phyloP scores from a whole-genome alignment of 2,329 filamentous ascomycete genomes.

The Colletotrichum truncatum region DNA sequence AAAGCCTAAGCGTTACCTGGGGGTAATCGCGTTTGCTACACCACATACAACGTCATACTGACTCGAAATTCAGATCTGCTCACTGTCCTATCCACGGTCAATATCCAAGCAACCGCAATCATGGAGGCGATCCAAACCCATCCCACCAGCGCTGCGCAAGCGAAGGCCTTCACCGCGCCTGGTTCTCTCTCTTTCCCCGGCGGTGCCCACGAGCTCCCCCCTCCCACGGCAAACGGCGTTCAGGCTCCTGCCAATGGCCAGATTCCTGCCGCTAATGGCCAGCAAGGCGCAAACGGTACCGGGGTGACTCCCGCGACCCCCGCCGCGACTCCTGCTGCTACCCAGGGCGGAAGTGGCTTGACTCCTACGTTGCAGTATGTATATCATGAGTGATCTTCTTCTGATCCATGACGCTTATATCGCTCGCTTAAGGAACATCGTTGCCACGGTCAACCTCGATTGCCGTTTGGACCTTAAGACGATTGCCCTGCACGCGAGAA shows the following conservation, averaged over 20 bases:
- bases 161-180: constrained; percentile 93
- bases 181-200: constrained; percentile 93
- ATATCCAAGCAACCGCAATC: constrained; percentile 43
- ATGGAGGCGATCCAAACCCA: constrained; percentile 95
- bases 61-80: constrained; percentile 38
- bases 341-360: constrained; percentile 85
- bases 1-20: not conserved
- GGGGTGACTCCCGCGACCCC: constrained; percentile 91
- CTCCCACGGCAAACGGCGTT: constrained; percentile 78
- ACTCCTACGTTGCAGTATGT: constrained; percentile 97
- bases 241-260: constrained; percentile 53
- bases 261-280: constrained; percentile 54
- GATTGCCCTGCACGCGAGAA: constrained; percentile 96
- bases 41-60: not conserved
- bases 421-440: constrained; percentile 84
- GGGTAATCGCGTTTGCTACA: constrained; percentile 37
- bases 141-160: constrained; percentile 89
- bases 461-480: constrained; percentile 98
- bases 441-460: constrained; percentile 97
- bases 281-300: constrained; percentile 72
- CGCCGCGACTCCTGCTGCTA: constrained; percentile 88
- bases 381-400: constrained; percentile 52
- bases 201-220: constrained; percentile 82
- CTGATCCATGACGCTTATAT: constrained; percentile 63
- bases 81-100: not conserved